Percentiles rank a stretch among this genome's conserved stretches.
These are phyloP conservation scores for Cladosporium sphaerospermum DNA, from an alignment of 2,329 filamentous ascomycete species.

Conservation along the genomic window DNA sequence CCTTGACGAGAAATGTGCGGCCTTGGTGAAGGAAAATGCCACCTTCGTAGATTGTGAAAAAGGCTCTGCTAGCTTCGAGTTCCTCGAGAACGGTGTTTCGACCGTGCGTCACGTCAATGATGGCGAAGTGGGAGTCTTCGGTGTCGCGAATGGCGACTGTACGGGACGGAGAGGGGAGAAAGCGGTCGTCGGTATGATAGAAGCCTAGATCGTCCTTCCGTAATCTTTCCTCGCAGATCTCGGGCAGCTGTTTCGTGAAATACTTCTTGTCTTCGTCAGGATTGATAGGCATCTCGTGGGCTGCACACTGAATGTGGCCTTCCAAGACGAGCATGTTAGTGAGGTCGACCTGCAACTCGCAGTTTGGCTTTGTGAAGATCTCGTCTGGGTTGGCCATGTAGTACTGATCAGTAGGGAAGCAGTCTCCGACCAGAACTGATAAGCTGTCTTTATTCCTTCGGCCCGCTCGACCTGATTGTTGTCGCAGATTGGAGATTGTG, in stretches of 20 bases:
- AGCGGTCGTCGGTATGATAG: constrained; percentile 84
- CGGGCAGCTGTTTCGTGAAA: constrained; percentile 67
- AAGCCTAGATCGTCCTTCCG: constrained; percentile 69
- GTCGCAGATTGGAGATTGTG: constrained; percentile 86
- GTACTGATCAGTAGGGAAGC: constrained; percentile 85
- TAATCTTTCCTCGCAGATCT: constrained; percentile 68
- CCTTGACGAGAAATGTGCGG: constrained; percentile 83
- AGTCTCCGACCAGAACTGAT: constrained; percentile 81
- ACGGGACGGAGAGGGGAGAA: constrained; percentile 75
- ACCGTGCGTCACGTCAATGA: constrained; percentile 79
- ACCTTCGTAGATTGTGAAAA: constrained; percentile 93
- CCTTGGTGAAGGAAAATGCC: constrained; percentile 97
- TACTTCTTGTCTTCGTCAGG: constrained; percentile 68
- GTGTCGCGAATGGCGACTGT: constrained; percentile 86
- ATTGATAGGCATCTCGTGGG: constrained; percentile 89
- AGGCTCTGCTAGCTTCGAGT: constrained; percentile 89
- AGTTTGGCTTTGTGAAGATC: constrained; percentile 86
- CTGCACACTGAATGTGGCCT: constrained; percentile 92
- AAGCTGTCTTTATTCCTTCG: constrained; percentile 89
- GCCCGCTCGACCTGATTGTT: constrained; percentile 90
- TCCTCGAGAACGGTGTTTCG: constrained; percentile 86
- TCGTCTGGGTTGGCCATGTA: constrained; percentile 97
- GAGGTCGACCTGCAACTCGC: constrained; percentile 84
- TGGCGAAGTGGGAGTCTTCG: constrained; percentile 85
- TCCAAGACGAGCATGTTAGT: constrained; percentile 85